Evolutionary conservation across 176 grass and related monocot genomes (phyloP).

Genomic region (Hsuehochloa calcarea): DNA sequence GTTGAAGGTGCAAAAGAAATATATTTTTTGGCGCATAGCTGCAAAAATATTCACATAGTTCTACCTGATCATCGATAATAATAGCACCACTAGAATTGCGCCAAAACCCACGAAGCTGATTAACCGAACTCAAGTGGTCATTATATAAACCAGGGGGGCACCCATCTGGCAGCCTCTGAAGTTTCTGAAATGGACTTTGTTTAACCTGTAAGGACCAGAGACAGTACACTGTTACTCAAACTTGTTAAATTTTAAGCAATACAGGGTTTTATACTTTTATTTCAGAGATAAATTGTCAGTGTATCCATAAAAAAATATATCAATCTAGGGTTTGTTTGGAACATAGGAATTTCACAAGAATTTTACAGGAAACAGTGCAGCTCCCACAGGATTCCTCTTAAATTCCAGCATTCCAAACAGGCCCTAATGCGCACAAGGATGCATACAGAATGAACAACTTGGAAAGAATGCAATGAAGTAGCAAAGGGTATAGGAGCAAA

Average conservation of each 20-base stretch:
- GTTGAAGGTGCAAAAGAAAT: background rate
- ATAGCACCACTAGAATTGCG: slow-evolving; percentile 69
- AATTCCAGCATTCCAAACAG: background rate
- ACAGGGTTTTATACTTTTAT: background rate
- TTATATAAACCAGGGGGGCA: slow-evolving; percentile 60
- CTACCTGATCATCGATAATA: slow-evolving; percentile 73
- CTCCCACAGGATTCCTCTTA: background rate
- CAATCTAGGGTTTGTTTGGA: background rate
- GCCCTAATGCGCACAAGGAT: background rate
- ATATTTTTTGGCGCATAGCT: background rate
- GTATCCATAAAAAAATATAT: background rate
- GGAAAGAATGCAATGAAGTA: slow-evolving; percentile 3
- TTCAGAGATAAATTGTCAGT: slow-evolving; percentile 4
- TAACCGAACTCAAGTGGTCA: slow-evolving; percentile 60
- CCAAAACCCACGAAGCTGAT: slow-evolving; percentile 77
- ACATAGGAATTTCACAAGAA: background rate
- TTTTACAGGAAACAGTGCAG: background rate
- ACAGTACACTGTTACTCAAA: slow-evolving; percentile 19
- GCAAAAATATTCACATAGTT: slow-evolving; percentile 25
- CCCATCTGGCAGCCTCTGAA: slow-evolving; percentile 62
- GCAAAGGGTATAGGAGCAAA: background rate
- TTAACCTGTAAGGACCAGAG: slow-evolving; percentile 51
- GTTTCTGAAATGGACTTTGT: slow-evolving; percentile 44
- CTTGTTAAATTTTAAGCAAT: background rate
- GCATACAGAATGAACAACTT: slow-evolving; percentile 23